Percentiles rank a stretch among this genome's conserved stretches.
Evolutionary conservation across 768 basidiomycete species (phyloP).

Genomic region (Saitozyma podzolica): DNA sequence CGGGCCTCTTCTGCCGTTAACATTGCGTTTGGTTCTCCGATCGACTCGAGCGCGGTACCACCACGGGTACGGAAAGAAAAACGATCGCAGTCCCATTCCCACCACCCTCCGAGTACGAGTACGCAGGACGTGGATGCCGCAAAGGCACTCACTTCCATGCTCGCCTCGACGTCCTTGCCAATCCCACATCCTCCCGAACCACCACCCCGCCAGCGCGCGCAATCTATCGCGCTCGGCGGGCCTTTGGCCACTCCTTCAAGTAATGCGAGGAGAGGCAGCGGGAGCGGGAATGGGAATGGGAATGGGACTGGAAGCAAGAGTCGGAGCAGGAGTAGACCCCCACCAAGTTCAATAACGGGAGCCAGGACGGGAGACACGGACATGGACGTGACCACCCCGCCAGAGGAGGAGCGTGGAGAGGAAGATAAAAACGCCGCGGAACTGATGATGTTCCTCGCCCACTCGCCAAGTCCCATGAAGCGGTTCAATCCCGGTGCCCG

Average conservation of each 20-base stretch:
- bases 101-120: slow-evolving; percentile 20
- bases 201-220: too few species aligned
- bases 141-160: slow-evolving; percentile 45
- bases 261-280: not conserved
- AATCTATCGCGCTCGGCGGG: too few species aligned
- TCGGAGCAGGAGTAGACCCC: not conserved
- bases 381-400: slow-evolving; percentile 4
- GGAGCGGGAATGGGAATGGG: not conserved
- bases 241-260: too few species aligned
- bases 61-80: slow-evolving; percentile 27
- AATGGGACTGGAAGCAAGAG: not conserved
- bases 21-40: too few species aligned
- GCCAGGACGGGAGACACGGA: not conserved
- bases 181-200: not conserved
- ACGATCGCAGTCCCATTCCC: slow-evolving; percentile 39
- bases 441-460: slow-evolving; percentile 51
- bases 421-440: slow-evolving; percentile 50
- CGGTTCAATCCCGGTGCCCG: not conserved
- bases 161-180: slow-evolving; percentile 21
- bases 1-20: too few species aligned
- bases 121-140: slow-evolving; percentile 47
- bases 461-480: slow-evolving; percentile 39
- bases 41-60: too few species aligned
- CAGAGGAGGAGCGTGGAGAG: slow-evolving; percentile 12
- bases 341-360: not conserved